Percentiles rank a stretch among this genome's conserved stretches.
Evolutionary conservation across 345 rosid genomes (phyloP).

Genomic region (Syzygium aqueum): DNA sequence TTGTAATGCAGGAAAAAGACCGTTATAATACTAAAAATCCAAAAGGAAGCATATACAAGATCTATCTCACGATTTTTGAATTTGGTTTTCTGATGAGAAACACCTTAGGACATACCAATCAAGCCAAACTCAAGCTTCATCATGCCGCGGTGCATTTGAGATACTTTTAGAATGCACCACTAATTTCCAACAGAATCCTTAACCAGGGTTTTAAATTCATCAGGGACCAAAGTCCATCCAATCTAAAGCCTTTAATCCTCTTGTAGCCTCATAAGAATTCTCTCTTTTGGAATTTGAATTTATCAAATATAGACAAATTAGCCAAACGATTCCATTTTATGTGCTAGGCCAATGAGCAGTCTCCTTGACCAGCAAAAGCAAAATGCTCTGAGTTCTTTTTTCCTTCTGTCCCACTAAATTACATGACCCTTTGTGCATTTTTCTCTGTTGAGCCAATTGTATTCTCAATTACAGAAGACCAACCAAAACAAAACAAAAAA

Average conservation of each 20-base stretch:
- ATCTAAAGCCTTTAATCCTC: background rate
- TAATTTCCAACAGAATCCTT: background rate
- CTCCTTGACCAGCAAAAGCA: background rate
- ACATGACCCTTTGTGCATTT: background rate
- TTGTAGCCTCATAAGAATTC: background rate
- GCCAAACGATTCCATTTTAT: background rate
- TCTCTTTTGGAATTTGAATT: background rate
- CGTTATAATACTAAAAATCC: background rate
- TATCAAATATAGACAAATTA: background rate
- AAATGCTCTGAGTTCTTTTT: background rate
- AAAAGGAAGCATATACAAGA: background rate
- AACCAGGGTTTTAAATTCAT: background rate
- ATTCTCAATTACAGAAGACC: background rate
- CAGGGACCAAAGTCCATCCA: background rate
- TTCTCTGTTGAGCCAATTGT: background rate
- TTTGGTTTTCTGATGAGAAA: background rate
- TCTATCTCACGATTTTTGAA: background rate
- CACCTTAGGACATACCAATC: background rate
- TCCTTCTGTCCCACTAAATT: background rate
- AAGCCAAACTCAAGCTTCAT: background rate
- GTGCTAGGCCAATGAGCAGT: background rate
- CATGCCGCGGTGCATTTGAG: background rate
- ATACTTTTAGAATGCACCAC: background rate
- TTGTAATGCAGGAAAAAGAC: background rate
- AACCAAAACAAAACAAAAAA: background rate